These are phyloP conservation scores for Chrysosporium queenslandicum DNA, from an alignment of 2,329 filamentous ascomycete species.

Conservation along the genomic window DNA sequence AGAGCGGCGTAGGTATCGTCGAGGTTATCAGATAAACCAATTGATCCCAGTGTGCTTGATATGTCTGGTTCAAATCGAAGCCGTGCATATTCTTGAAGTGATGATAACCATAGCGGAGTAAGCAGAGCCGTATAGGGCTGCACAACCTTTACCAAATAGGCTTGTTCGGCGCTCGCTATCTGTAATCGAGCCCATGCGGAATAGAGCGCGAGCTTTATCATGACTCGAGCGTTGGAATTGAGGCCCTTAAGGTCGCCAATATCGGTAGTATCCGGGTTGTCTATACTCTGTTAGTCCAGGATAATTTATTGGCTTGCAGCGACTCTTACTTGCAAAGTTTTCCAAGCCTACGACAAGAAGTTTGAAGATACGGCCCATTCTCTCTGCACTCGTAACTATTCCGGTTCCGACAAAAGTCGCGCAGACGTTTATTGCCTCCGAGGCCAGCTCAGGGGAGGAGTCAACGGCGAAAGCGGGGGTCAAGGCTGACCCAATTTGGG, in stretches of 20 bases:
- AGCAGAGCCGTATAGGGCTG: constrained; percentile 81
- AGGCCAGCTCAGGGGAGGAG: constrained; percentile 89
- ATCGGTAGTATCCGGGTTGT: constrained; percentile 65
- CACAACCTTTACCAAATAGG: constrained; percentile 77
- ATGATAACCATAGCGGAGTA: constrained; percentile 88
- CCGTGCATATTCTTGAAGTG: constrained; percentile 83
- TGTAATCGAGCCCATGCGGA: constrained; percentile 96
- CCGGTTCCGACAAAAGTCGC: constrained; percentile 96
- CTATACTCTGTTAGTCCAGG: constrained; percentile 25
- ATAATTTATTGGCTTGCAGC: not conserved
- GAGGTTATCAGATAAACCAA: constrained; percentile 70
- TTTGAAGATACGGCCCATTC: constrained; percentile 98
- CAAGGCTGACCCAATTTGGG: constrained; percentile 90
- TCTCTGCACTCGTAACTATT: constrained; percentile 91
- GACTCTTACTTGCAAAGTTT: constrained; percentile 63
- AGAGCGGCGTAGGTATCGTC: constrained; percentile 92
- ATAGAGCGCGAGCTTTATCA: constrained; percentile 97
- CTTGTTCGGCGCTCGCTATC: constrained; percentile 85
- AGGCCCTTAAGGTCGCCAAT: constrained; percentile 90
- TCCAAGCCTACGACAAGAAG: constrained; percentile 82
- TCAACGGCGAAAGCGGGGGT: constrained; percentile 94
- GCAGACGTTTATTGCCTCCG: constrained; percentile 93
- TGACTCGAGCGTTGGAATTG: constrained; percentile 91
- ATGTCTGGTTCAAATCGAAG: constrained; percentile 95
- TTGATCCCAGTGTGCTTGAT: constrained; percentile 74